Evolutionary conservation across 225 moss, liverwort and hornwort species (phyloP).

Genomic region (Pleurozium schreberi): DNA sequence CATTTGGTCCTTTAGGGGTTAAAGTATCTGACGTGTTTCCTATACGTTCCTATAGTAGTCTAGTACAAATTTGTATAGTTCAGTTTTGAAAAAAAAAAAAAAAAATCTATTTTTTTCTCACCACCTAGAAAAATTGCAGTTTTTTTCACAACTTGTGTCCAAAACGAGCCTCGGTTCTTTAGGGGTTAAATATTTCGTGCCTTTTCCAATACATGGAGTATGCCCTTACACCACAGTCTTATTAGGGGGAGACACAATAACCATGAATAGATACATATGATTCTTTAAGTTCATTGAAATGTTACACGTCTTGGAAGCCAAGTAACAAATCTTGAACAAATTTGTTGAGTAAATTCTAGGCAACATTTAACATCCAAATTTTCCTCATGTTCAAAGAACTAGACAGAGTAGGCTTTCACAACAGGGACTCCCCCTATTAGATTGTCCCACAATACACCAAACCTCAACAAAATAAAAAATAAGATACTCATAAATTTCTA

Average conservation of each 20-base stretch:
- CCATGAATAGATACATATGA: too few relatives aligned
- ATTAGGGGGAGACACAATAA: not conserved
- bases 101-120: too few relatives aligned
- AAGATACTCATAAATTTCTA: not conserved
- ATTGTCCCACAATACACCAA: not conserved
- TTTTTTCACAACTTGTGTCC: too few relatives aligned
- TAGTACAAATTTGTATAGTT: too few relatives aligned
- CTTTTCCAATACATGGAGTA: not conserved
- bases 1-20: too few relatives aligned
- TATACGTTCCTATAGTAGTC: too few relatives aligned
- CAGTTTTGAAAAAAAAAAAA: too few relatives aligned
- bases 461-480: not conserved
- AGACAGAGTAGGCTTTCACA: fast-evolving
- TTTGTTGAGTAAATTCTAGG: fast-evolving
- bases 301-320: fast-evolving
- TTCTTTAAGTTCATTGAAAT: fast-evolving
- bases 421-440: fast-evolving
- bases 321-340: not conserved
- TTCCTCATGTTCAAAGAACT: fast-evolving
- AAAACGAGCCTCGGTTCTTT: too few relatives aligned
- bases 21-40: too few relatives aligned
- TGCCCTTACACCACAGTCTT: not conserved
- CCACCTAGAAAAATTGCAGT: too few relatives aligned
- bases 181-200: too few relatives aligned
- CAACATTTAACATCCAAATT: fast-evolving